Percentiles rank a stretch among this genome's conserved stretches.
Evolutionary conservation across 257 asterid genomes (phyloP).

Genomic region (Solanum gracilifrons): DNA sequence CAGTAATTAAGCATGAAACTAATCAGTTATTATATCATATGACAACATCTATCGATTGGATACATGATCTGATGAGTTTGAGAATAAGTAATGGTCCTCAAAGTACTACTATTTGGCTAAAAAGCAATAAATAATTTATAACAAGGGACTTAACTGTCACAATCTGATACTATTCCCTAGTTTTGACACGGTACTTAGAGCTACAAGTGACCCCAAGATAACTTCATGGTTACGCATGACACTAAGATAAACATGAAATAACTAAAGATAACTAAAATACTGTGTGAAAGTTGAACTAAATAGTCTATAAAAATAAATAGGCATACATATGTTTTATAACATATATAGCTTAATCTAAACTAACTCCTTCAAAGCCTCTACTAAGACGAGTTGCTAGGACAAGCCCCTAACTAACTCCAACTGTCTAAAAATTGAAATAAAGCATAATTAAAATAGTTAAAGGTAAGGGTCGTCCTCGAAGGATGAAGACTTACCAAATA

Average conservation of each 20-base stretch:
- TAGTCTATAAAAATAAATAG: neutral
- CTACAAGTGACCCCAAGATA: neutral
- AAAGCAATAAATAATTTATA: too few relatives aligned
- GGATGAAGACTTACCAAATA: neutral
- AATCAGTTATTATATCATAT: neutral
- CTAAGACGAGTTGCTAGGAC: neutral
- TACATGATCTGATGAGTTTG: neutral
- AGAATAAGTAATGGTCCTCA: neutral
- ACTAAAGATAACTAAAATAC: neutral
- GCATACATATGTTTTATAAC: neutral
- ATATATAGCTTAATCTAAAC: too few relatives aligned
- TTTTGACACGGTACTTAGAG: neutral
- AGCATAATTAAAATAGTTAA: neutral
- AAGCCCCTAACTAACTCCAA: neutral
- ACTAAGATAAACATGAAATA: neutral
- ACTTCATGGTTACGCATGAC: neutral
- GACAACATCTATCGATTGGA: neutral
- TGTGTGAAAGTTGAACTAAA: neutral
- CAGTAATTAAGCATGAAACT: neutral
- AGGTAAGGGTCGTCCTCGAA: neutral
- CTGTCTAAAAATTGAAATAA: too few relatives aligned
- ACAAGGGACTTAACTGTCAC: neutral
- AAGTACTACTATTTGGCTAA: neutral
- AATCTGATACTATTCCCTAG: neutral
- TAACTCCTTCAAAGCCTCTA: neutral